These are phyloP conservation scores for Podospora pseudopauciseta DNA, from an alignment of 495 filamentous ascomycete species.

Conservation along the genomic window DNA sequence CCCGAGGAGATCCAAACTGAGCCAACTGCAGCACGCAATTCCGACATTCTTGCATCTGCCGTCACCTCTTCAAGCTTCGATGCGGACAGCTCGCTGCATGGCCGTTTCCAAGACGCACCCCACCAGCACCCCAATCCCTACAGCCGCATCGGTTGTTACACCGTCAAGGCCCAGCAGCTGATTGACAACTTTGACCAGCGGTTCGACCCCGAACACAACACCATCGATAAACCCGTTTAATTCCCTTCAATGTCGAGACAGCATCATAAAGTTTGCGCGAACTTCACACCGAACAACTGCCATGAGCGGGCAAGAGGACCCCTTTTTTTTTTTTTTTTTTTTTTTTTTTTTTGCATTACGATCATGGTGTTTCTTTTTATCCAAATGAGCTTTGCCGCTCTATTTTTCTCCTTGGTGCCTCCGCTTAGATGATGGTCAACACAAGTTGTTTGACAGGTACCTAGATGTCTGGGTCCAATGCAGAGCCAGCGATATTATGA, in stretches of 20 bases:
- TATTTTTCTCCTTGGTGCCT: too few species aligned
- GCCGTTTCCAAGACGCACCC: neutral
- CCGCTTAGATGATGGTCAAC: neutral
- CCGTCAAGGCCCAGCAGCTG: neutral
- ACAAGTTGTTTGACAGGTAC: neutral
- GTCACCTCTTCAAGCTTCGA: neutral
- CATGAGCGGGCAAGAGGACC: too few species aligned
- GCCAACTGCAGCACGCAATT: neutral
- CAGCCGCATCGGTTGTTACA: neutral
- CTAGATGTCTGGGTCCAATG: neutral
- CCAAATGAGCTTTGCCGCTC: too few species aligned
- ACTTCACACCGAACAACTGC: neutral
- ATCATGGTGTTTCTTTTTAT: too few species aligned
- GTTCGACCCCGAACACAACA: neutral
- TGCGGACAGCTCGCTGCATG: neutral
- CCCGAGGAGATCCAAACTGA: neutral
- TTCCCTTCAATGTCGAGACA: neutral
- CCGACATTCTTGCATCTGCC: neutral
- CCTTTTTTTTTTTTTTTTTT: neutral
- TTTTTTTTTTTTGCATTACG: too few species aligned
- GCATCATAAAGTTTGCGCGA: neutral
- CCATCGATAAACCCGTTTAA: neutral
- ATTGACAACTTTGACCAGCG: neutral
- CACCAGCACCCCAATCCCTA: neutral
- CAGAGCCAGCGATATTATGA: neutral